These are phyloP conservation scores for Tympanopsis confertula DNA, from an alignment of 2,329 filamentous ascomycete species.

Conservation along the genomic window DNA sequence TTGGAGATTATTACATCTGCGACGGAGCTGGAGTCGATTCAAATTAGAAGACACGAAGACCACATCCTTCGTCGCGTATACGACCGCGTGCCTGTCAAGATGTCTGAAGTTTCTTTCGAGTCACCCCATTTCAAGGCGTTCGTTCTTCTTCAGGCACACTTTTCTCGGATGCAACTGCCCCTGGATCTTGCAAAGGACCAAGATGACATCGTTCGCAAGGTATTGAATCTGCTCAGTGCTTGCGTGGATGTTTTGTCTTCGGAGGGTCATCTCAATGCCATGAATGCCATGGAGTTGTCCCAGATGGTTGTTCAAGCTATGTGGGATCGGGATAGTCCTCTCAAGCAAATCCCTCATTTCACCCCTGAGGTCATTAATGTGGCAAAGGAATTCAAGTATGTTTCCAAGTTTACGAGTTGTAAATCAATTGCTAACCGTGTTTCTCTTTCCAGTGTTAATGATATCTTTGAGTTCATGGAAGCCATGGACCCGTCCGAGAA, in stretches of 20 bases:
- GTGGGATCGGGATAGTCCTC: constrained; percentile 94
- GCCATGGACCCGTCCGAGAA: constrained; percentile 96
- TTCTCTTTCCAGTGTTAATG: constrained; percentile 54
- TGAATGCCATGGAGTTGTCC: constrained; percentile 97
- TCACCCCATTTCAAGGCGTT: constrained; percentile 98
- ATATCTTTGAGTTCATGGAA: constrained; percentile 97
- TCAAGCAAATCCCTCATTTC: constrained; percentile 97
- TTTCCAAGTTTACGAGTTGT: constrained; percentile 9
- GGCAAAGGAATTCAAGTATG: constrained; percentile 66
- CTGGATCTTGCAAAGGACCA: constrained; percentile 95
- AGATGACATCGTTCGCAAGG: constrained; percentile 72
- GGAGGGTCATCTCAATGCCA: constrained; percentile 90
- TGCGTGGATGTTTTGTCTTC: constrained; percentile 92
- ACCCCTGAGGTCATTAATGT: constrained; percentile 70
- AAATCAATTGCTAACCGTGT: constrained; percentile 15
- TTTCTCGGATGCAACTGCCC: constrained; percentile 90
- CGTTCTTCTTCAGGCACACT: constrained; percentile 92
- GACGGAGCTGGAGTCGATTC: constrained; percentile 89
- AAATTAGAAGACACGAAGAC: constrained; percentile 87
- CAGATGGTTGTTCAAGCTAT: constrained; percentile 98
- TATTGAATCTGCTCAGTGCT: constrained; percentile 78
- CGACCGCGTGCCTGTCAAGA: constrained; percentile 88
- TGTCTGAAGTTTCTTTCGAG: constrained; percentile 74
- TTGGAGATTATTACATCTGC: constrained; percentile 94
- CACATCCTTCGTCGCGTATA: constrained; percentile 81